Evolutionary conservation across 257 asterid genomes (phyloP).

Genomic region (Oldenlandia corymbosa): DNA sequence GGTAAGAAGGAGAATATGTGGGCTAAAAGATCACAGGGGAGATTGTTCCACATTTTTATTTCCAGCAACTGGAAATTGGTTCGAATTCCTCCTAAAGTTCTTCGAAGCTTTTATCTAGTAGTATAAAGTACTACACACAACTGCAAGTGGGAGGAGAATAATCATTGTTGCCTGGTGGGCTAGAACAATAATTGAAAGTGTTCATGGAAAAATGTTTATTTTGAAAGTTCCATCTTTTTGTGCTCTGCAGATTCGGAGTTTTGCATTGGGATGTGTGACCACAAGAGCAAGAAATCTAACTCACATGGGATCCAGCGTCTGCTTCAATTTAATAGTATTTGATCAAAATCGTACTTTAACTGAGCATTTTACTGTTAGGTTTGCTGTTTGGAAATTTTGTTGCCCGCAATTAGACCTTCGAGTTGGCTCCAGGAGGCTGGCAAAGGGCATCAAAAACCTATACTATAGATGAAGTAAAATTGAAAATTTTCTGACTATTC

Average conservation of each 20-base stretch:
- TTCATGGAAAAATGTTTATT: background rate
- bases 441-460: too few species aligned
- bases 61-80: too few species aligned
- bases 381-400: background rate
- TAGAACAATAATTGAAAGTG: background rate
- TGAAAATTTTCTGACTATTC: too few species aligned
- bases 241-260: background rate
- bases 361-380: background rate
- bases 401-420: background rate
- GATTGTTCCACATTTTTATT: conserved; percentile 61
- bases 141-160: conserved; percentile 9
- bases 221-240: conserved; percentile 11
- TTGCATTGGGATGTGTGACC: conserved; percentile 42
- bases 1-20: conserved; percentile 60
- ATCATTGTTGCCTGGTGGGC: background rate
- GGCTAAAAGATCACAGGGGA: conserved; percentile 59
- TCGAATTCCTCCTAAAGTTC: background rate
- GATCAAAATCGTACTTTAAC: background rate
- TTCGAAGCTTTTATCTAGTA: background rate
- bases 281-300: conserved; percentile 23
- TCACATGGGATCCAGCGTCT: conserved; percentile 23
- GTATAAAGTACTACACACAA: conserved; percentile 1
- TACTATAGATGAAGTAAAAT: too few species aligned
- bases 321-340: conserved; percentile 1
- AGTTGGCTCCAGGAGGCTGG: too few species aligned